Evolutionary conservation across 1,284 basidiomycete genomes (phyloP).

Genomic region (Ustilago shanxiensis): DNA sequence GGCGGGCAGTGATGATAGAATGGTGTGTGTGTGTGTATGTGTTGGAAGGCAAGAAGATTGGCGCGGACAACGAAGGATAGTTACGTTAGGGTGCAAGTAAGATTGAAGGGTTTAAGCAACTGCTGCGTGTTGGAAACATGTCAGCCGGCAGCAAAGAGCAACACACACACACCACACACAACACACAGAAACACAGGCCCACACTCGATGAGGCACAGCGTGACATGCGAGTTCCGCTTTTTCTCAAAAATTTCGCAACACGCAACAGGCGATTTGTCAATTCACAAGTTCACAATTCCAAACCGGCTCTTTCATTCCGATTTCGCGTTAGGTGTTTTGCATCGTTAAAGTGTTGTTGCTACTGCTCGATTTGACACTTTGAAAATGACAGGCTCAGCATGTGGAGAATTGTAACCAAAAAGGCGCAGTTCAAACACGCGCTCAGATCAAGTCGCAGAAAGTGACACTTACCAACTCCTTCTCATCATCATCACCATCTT

Average conservation of each 20-base stretch:
- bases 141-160: background rate
- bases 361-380: too few relatives aligned
- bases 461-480: conserved; percentile 15
- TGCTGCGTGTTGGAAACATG: background rate
- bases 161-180: conserved; percentile 6
- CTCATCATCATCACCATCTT: background rate
- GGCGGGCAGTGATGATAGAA: background rate
- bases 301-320: too few relatives aligned
- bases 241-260: conserved; percentile 3
- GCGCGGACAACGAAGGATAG: background rate
- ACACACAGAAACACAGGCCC: too few relatives aligned
- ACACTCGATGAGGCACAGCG: background rate
- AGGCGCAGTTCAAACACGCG: conserved; percentile 16
- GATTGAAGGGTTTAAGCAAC: too few relatives aligned
- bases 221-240: conserved; percentile 9
- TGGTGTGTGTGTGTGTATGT: too few relatives aligned
- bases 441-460: conserved; percentile 30
- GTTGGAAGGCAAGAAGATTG: background rate
- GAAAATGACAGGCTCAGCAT: conserved; percentile 1
- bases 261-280: background rate
- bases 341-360: too few relatives aligned
- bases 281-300: too few relatives aligned
- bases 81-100: too few relatives aligned
- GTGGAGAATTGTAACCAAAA: conserved; percentile 21
- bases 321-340: too few relatives aligned